Evolutionary conservation across 345 rosid species (phyloP), one percentile per base, ranked within the genome.

Genomic region (Citrus glauca): DNA sequence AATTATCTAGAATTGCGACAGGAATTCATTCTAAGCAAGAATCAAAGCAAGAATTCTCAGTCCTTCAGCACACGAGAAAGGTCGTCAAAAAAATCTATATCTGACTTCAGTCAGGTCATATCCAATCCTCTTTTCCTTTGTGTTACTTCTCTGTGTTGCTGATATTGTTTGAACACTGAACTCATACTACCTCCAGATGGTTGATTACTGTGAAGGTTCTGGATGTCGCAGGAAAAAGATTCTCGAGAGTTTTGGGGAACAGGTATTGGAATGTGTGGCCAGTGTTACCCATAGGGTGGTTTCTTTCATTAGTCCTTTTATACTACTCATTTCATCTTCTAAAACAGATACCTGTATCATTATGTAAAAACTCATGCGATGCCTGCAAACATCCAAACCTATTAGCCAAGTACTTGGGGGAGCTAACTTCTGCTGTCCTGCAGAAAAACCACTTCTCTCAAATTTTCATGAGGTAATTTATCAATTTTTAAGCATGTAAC

Each of bases 191-290:
- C n/a, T 80, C 66, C 88, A 94, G 99, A 90, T 96, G 89, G 87
- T 94, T 80, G 90, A 87, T 74, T 96, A 94, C 81, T 96, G 98
- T 55, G 99, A 92, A 86, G 85, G 90, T 87, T 84, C 95, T 78
- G 97, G 97, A 80, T 94, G 99, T 82, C 95, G 98, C 69, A 87
- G 99, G 84, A 89, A 87, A 86, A 96, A 86, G 80, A 87, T 96
- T 82, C 93, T 96, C 30, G 91, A 96, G 78, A 85, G 95, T 87
- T 94, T 96, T 84, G 98, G 98, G 65, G 98, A 94, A 84, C 88
- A 92, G 99, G 98, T 92, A 78, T 64, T 61, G 13, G 67, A n/a
- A 65, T 66, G 28, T 74, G n/a, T 72, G 24, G 71, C 69, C 42
- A 37, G 24, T 60, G 35, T 24, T 60, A n/a, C 27, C 27, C 17